Evolutionary conservation across 805 yeast species (phyloP), one percentile per base, ranked within the genome.

Genomic region (Teunomyces pallodes): DNA sequence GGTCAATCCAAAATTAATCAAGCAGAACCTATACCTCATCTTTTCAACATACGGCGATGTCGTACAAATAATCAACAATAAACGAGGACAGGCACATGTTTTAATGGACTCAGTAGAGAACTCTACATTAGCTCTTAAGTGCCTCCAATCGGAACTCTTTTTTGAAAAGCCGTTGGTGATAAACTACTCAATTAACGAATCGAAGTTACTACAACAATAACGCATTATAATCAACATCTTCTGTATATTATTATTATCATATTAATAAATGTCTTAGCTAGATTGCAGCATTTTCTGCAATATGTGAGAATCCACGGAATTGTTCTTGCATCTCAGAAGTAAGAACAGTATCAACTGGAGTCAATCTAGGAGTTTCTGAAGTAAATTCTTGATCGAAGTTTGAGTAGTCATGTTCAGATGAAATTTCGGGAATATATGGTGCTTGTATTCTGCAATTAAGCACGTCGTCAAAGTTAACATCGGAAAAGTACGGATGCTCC

Each of bases 331-430:
- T 86, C 26, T 84, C 81, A 1, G 94, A 82, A 10, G 94, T 86
- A 60, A 94, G 75, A 5, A 87, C 84, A 28, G 96, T 86, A 51
- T 90, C 92, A 43, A 94, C 91, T 2, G 99, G 99, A 1, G 99
- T 94, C 67, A 92, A 77, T 44, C 96, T 85, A 31, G 98, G 97
- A 31, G 94, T 86, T 61, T 94, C 97, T 0, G 90, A 82, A 0
- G 99, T 94, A 64, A 94, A 94, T 65, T 90, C 97, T 59, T 85
- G 87, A 69, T 94, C 99, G 63, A 94, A 94, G 72, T 90, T 90
- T 2, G 94, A 81, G 41, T 91, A 90, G 67, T 91, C 98, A 48
- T 91, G 90, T 44, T 92, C 95, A 43, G 90, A 84, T 46, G 82
- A 82, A 45, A 94, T 79, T 56, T 87, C 90, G 1, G 99, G 99